Conservation (phyloP, 768 basidiomycete species). For the Tricholoma sp. region DNA sequence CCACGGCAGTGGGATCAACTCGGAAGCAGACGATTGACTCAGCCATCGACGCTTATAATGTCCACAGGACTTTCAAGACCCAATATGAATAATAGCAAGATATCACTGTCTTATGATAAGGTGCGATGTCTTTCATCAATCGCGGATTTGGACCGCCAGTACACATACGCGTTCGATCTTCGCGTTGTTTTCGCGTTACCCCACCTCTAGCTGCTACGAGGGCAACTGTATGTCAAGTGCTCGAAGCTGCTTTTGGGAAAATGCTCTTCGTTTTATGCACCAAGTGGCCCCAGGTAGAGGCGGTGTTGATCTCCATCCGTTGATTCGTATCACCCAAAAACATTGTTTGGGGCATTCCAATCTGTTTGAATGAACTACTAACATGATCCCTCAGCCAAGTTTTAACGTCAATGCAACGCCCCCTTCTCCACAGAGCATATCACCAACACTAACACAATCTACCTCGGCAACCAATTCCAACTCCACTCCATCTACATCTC, state of each 20-base stretch:
- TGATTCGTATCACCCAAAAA: not conserved
- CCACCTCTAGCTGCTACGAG: not conserved
- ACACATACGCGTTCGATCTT: not conserved
- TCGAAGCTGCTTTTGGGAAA: not conserved
- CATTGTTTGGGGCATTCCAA: not conserved
- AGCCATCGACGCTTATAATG: slow-evolving; percentile 3
- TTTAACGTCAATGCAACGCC: slow-evolving; percentile 23
- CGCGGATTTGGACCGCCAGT: not conserved
- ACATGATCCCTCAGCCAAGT: slow-evolving; percentile 15
- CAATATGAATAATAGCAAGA: slow-evolving; percentile 4
- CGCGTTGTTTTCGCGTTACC: not conserved
- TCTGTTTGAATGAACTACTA: not conserved
- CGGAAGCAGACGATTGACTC: not conserved
- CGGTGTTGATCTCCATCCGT: not conserved
- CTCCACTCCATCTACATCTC: slow-evolving; percentile 36
- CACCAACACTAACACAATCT: slow-evolving; percentile 38
- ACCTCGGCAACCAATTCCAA: slow-evolving; percentile 29
- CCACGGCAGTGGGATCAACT: not conserved
- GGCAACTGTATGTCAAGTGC: not conserved
- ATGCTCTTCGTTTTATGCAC: not conserved
- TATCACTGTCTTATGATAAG: slow-evolving; percentile 8
- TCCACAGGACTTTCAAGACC: slow-evolving; percentile 5
- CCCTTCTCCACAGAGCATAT: slow-evolving; percentile 30
- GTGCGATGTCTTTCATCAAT: not conserved
- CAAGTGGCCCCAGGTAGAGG: not conserved